phyloP scores from a whole-genome alignment of 169 alveolate species.

The Fabrea salina region DNA sequence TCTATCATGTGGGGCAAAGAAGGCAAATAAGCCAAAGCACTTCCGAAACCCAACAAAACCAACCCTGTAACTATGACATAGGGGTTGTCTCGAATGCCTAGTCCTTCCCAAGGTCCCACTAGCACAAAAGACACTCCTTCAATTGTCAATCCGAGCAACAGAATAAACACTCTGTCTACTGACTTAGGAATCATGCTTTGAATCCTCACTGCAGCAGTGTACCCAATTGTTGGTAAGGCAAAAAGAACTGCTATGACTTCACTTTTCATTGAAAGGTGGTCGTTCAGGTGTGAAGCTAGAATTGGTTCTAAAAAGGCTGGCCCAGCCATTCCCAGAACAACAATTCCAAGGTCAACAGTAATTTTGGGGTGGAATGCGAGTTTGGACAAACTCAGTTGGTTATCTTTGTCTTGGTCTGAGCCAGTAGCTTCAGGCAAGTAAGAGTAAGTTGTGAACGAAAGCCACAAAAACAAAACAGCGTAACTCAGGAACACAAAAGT shows the following conservation, averaged over 20 bases:
- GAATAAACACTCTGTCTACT: neutral
- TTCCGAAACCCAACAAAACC: slow-evolving; percentile 5
- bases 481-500: neutral
- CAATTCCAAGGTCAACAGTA: neutral
- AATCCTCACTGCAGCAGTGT: slow-evolving; percentile 9
- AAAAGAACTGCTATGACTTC: neutral
- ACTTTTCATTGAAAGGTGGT: neutral
- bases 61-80: neutral
- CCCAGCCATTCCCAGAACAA: neutral
- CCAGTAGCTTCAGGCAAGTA: neutral
- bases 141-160: neutral
- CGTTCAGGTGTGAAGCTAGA: neutral
- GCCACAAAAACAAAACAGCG: neutral
- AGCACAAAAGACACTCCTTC: slow-evolving; percentile 20
- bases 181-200: slow-evolving; percentile 9
- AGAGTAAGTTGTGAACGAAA: neutral
- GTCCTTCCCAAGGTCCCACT: neutral
- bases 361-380: neutral
- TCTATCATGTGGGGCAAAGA: slow-evolving; percentile 23
- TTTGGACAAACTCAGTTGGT: neutral
- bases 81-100: neutral
- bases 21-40: slow-evolving; percentile 33
- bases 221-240: slow-evolving; percentile 27
- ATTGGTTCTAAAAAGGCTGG: slow-evolving; percentile 28
- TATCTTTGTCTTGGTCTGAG: neutral